These are phyloP conservation scores for Dryadomyces sulphureus DNA, from an alignment of 2,329 filamentous ascomycete genomes.

Conservation along the genomic window DNA sequence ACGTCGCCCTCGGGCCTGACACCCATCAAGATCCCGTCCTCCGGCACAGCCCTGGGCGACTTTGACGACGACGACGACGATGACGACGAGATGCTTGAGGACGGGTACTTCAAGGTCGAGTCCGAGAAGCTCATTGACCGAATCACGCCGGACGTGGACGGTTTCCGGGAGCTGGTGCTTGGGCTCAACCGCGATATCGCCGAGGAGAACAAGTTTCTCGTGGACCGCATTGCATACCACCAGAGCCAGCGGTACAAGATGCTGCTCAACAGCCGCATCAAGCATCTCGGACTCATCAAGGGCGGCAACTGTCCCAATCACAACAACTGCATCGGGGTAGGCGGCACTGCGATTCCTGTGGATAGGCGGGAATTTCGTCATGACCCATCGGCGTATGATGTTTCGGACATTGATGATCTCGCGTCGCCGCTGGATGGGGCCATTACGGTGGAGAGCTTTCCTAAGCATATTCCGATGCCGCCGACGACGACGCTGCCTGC, in stretches of 20 bases:
- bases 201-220: slow-evolving; percentile 42
- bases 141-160: slow-evolving; percentile 57
- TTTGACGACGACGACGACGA: slow-evolving; percentile 40
- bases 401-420: slow-evolving; percentile 46
- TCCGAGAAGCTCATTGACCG: slow-evolving; percentile 47
- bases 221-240: slow-evolving; percentile 71
- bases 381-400: slow-evolving; percentile 39
- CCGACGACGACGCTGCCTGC: slow-evolving; percentile 65
- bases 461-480: slow-evolving; percentile 65
- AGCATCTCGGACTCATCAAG: slow-evolving; percentile 48
- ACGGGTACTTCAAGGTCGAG: slow-evolving; percentile 46
- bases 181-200: slow-evolving; percentile 58
- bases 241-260: slow-evolving; percentile 68
- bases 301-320: slow-evolving; percentile 42
- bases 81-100: slow-evolving; percentile 42
- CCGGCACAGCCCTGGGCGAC: slow-evolving; percentile 13
- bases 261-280: slow-evolving; percentile 53
- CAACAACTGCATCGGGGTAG: slow-evolving; percentile 48
- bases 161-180: slow-evolving; percentile 62
- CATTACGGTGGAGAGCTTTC: slow-evolving; percentile 61
- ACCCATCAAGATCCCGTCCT: slow-evolving; percentile 6
- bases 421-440: slow-evolving; percentile 49
- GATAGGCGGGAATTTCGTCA: slow-evolving; percentile 44
- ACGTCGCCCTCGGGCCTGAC: background rate
- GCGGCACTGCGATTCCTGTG: slow-evolving; percentile 49